Conservation (phyloP, 2,329 filamentous ascomycete genomes). For the Fusarium foetens region DNA sequence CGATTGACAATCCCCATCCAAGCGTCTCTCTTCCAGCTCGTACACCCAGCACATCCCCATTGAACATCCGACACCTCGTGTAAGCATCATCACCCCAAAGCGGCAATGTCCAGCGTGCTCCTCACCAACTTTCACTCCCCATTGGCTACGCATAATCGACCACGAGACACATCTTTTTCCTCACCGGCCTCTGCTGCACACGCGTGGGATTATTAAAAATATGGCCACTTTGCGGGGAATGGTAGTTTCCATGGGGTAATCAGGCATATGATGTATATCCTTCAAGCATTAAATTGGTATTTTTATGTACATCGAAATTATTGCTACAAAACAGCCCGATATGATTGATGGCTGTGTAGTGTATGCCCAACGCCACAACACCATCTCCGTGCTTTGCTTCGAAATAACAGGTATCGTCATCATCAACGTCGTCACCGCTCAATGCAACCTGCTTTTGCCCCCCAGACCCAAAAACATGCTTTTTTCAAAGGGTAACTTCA, state of each 20-base stretch:
- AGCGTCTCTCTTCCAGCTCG: neutral
- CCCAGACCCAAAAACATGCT: neutral
- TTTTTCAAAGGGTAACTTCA: slow-evolving; percentile 39
- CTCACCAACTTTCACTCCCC: neutral
- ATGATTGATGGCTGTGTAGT: slow-evolving; percentile 14
- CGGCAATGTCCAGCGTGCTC: slow-evolving; percentile 34
- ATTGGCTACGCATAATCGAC: slow-evolving; percentile 6
- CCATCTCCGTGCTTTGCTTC: slow-evolving; percentile 29
- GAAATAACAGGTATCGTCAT: slow-evolving; percentile 34
- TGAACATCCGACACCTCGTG: neutral
- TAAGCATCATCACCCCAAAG: slow-evolving; percentile 12
- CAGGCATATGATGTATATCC: neutral
- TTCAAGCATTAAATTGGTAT: neutral
- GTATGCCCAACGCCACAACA: slow-evolving; percentile 39
- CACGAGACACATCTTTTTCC: slow-evolving; percentile 8
- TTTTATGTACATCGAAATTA: slow-evolving; percentile 13
- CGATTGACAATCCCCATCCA: slow-evolving; percentile 3
- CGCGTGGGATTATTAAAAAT: neutral
- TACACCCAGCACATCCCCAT: neutral
- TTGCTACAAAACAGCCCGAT: slow-evolving; percentile 33
- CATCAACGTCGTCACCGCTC: slow-evolving; percentile 17
- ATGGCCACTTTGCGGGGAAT: slow-evolving; percentile 29
- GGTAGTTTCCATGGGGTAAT: slow-evolving; percentile 39
- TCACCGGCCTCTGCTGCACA: slow-evolving; percentile 12
- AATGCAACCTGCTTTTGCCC: slow-evolving; percentile 29